phyloP scores from a whole-genome alignment of 306 rosid species.

The Cicer arietinum region DNA sequence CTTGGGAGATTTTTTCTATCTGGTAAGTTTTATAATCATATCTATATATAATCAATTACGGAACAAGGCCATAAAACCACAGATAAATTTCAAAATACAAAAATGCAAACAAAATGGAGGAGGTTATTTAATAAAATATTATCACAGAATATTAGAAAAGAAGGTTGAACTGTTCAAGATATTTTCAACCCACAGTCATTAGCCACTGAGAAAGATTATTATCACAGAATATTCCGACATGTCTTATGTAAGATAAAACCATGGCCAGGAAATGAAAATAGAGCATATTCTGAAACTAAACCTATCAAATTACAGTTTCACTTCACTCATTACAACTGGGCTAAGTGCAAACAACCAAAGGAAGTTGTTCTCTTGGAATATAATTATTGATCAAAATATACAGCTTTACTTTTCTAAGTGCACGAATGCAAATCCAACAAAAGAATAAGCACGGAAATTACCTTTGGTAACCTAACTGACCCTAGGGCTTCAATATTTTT shows the following conservation, averaged over 20 bases:
- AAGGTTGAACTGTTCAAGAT: conserved; percentile 22
- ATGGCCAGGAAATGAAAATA: conserved; percentile 22
- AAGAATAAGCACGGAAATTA: conserved; percentile 45
- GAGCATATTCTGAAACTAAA: conserved; percentile 17
- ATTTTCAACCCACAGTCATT: not conserved
- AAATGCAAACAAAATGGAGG: not conserved
- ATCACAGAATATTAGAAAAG: conserved; percentile 12
- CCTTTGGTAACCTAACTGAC: conserved; percentile 70
- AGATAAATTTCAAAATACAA: not conserved
- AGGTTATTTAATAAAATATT: not conserved
- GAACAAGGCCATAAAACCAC: not conserved
- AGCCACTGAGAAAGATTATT: conserved; percentile 26
- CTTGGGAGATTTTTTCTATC: not conserved
- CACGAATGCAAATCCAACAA: conserved; percentile 24
- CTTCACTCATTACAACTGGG: conserved; percentile 6
- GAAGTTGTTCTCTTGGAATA: conserved; percentile 18
- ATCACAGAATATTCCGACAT: not conserved
- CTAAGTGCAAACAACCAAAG: conserved; percentile 21
- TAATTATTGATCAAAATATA: conserved; percentile 23
- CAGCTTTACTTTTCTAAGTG: conserved; percentile 28
- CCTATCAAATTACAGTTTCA: conserved; percentile 7
- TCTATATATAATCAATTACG: conserved; percentile 6
- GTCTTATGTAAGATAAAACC: conserved; percentile 1
- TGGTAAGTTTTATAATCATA: not conserved
- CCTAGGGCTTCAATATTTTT: conserved; percentile 61